Conservation (phyloP, 1,284 basidiomycete genomes). For the Stereum hirsutum region DNA sequence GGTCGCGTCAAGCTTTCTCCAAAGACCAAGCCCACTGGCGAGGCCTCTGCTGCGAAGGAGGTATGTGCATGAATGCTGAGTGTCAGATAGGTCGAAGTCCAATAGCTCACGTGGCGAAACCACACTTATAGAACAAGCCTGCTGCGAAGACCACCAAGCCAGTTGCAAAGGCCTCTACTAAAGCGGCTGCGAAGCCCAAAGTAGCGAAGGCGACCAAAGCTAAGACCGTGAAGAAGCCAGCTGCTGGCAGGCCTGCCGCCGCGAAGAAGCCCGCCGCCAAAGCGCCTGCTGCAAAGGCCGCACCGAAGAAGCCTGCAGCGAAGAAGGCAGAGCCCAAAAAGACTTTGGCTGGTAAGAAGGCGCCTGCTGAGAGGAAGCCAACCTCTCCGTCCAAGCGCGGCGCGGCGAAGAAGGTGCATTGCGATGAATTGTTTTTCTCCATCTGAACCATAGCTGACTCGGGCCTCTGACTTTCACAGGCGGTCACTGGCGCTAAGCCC, state of each 20-base stretch:
- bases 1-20: slow-evolving; percentile 84
- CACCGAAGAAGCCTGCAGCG: slow-evolving; percentile 11
- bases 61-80: slow-evolving; percentile 23
- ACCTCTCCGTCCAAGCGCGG: slow-evolving; percentile 36
- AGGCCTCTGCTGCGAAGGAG: slow-evolving; percentile 58
- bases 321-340: slow-evolving; percentile 18
- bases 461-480: slow-evolving; percentile 25
- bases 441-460: neutral
- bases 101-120: slow-evolving; percentile 12
- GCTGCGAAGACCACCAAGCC: slow-evolving; percentile 25
- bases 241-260: slow-evolving; percentile 8
- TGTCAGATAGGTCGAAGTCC: no score
- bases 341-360: slow-evolving; percentile 34
- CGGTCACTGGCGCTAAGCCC: slow-evolving; percentile 35
- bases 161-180: slow-evolving; percentile 15
- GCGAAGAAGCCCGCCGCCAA: slow-evolving; percentile 14
- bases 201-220: slow-evolving; percentile 11
- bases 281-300: slow-evolving; percentile 13
- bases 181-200: slow-evolving; percentile 4
- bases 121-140: slow-evolving; percentile 46
- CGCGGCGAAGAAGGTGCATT: slow-evolving; percentile 42
- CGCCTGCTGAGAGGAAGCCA: slow-evolving; percentile 38
- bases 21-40: slow-evolving; percentile 38
- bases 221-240: slow-evolving; percentile 16
- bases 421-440: no score